phyloP scores from a whole-genome alignment of 2,329 filamentous ascomycete species.

The Colletotrichum sp. region DNA sequence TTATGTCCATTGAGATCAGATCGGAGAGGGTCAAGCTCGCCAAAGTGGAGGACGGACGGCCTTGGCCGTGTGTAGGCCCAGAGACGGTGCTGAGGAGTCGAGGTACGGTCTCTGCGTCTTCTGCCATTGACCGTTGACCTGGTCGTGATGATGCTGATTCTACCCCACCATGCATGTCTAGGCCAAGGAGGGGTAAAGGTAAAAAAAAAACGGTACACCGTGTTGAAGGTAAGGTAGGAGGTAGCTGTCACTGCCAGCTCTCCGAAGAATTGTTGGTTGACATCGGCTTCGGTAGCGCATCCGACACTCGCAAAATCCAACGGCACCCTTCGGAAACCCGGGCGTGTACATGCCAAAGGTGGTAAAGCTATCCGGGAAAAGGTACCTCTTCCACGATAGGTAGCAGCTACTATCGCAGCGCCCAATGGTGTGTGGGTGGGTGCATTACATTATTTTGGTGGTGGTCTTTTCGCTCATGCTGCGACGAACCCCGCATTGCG shows the following conservation, averaged over 20 bases:
- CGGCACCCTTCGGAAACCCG: not conserved
- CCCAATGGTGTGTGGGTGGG: not conserved
- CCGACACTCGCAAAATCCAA: not conserved
- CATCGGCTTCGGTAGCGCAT: not conserved
- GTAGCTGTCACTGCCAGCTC: not conserved
- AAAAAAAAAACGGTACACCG: not conserved
- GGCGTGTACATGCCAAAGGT: conserved; percentile 1
- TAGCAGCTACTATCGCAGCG: not conserved
- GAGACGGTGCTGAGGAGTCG: not conserved
- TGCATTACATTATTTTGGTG: not conserved
- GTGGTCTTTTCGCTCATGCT: conserved; percentile 18
- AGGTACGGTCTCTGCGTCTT: not conserved
- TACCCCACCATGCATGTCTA: conserved; percentile 10
- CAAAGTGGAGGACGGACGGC: conserved; percentile 19
- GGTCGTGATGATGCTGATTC: conserved; percentile 13
- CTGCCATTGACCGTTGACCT: conserved; percentile 18
- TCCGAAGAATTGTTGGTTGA: not conserved
- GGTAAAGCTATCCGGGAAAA: conserved; percentile 3
- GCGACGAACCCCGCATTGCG: conserved; percentile 18
- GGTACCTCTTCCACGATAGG: not conserved
- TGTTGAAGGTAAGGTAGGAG: not conserved
- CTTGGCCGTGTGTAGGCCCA: not conserved
- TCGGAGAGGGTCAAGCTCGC: conserved; percentile 9
- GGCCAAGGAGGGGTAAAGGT: not conserved
- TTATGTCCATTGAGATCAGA: conserved; percentile 22